These are phyloP conservation scores for Coemansia pectinata DNA, from an alignment of 192 early-diverging fungal species.

Conservation along the genomic window DNA sequence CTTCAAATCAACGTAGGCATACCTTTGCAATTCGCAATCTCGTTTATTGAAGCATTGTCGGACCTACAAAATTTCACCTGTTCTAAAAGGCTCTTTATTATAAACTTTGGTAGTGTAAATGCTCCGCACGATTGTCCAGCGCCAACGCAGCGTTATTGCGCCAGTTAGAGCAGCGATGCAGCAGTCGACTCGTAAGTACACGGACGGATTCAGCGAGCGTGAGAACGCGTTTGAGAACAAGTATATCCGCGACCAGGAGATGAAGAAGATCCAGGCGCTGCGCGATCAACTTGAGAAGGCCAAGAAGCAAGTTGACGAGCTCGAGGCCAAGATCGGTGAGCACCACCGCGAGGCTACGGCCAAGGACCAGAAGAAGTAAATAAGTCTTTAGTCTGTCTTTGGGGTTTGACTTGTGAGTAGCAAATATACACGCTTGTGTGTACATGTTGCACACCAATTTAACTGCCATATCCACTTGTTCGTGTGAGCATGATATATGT, in stretches of 20 bases:
- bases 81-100: background rate
- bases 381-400: background rate
- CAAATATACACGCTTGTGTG: background rate
- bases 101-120: constrained; percentile 13
- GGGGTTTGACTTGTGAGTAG: background rate
- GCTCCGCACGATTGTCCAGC: constrained; percentile 42
- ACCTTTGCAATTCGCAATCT: background rate
- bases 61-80: background rate
- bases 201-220: constrained; percentile 50
- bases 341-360: constrained; percentile 7
- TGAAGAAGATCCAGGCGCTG: constrained; percentile 35
- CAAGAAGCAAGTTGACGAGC: constrained; percentile 32
- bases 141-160: constrained; percentile 9
- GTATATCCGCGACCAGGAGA: constrained; percentile 51
- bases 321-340: constrained; percentile 31
- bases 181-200: constrained; percentile 23
- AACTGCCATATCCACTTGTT: background rate
- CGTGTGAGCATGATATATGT: background rate
- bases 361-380: constrained; percentile 20
- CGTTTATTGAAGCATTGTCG: background rate
- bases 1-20: background rate
- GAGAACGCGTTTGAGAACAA: constrained; percentile 54
- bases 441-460: background rate
- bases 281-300: constrained; percentile 34
- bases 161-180: constrained; percentile 11